Evolutionary conservation across 2,329 filamentous ascomycete genomes (phyloP), one percentile per base, ranked within the genome.

Genomic region (Daldinia sp.): DNA sequence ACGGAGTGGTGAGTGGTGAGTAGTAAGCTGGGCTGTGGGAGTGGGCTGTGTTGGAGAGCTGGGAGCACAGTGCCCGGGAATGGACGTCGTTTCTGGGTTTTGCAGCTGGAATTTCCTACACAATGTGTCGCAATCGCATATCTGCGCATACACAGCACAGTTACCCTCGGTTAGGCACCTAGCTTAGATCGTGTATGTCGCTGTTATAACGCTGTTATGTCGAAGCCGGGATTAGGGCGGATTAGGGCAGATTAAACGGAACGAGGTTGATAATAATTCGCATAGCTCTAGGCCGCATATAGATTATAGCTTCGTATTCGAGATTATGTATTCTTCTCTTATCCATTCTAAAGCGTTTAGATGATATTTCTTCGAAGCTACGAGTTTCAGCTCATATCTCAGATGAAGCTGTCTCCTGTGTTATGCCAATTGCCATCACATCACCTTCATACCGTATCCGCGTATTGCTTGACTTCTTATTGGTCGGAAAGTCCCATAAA

Each of bases 401-500:
- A 39, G 15, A 39, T 17, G 3, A 21, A 17, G 35, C 15, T 41
- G 37, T 25, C n/a, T 41, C 9, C 35, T 39, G 19, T 23, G 10
- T 4, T 41, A 11, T 39, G 19, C 9, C 4, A 25, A 25, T 41
- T 11, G 23, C 9, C 19, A 21, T 23, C 13, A 19, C 19, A 21
- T 23, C 13, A 19, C 9, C 19, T 11, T 5, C 17, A 6, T 41
- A 23, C 15, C 30, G 8, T 35, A 35, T 25, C 17, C 61, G 55
- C 61, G 51, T 29, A 56, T 3, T 19, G 15, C 25, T 27, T 21
- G 11, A 13, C 25, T 41, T 48, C 5, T 37, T 3, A 64, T 61
- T 64, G 61, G 61, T 27, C 41, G 34, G 35, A 15, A 1, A 35
- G 9, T 56, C 49, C 61, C 56, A 48, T 47, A n/a, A 43, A 43